Evolutionary conservation across 2,329 filamentous ascomycete genomes (phyloP).

Genomic region (Neoscytalidium dimidiatum): DNA sequence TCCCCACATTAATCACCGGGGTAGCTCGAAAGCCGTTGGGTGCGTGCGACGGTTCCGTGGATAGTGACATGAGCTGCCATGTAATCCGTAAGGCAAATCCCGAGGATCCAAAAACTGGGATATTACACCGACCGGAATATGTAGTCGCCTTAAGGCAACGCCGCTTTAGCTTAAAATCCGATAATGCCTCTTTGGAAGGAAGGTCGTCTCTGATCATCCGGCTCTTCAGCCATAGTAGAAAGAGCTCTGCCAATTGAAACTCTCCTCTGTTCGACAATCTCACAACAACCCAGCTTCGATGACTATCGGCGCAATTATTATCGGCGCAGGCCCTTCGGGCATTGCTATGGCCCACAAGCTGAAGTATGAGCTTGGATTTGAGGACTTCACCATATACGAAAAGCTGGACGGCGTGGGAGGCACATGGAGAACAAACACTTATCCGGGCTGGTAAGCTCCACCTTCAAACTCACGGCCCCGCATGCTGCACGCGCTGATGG

Average conservation of each 20-base stretch:
- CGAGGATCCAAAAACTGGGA: too few species aligned
- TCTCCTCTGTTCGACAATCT: background rate
- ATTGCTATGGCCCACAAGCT: constrained; percentile 37
- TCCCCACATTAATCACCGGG: too few species aligned
- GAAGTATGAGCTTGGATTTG: constrained; percentile 33
- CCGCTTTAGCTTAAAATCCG: too few species aligned
- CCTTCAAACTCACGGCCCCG: background rate
- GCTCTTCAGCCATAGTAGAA: background rate
- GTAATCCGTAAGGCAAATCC: too few species aligned
- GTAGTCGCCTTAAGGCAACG: too few species aligned
- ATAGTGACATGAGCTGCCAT: too few species aligned
- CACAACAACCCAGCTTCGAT: background rate
- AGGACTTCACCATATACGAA: constrained; percentile 37
- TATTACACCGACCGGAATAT: too few species aligned
- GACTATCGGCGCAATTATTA: constrained; percentile 28
- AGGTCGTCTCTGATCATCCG: background rate
- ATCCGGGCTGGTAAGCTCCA: constrained; percentile 31
- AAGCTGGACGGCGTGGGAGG: constrained; percentile 34
- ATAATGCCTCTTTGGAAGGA: background rate
- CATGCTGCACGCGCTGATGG: constrained; percentile 31
- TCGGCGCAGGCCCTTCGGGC: constrained; percentile 36
- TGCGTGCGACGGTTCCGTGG: too few species aligned
- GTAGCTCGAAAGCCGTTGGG: too few species aligned
- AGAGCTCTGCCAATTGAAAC: background rate
- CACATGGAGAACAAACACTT: constrained; percentile 35